Evolutionary conservation across 352 stramenopile species (phyloP).

Genomic region (Albugo candida): DNA sequence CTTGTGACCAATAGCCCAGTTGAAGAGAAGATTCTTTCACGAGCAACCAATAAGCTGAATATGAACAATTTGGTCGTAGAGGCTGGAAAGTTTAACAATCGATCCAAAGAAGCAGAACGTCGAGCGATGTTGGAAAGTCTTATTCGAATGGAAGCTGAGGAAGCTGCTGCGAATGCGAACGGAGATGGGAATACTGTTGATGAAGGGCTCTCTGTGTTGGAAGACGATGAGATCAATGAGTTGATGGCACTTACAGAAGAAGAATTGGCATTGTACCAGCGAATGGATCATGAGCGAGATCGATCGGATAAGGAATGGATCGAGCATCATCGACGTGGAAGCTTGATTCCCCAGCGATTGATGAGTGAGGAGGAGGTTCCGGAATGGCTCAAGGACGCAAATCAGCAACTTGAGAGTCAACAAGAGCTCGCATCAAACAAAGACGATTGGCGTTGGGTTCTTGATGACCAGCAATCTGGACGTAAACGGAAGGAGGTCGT

Average conservation of each 20-base stretch:
- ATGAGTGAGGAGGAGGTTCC: slow-evolving; percentile 21
- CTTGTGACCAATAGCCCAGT: slow-evolving; percentile 73
- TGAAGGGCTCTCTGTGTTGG: slow-evolving; percentile 35
- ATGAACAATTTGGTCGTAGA: slow-evolving; percentile 84
- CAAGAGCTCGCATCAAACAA: slow-evolving; percentile 23
- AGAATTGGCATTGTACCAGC: slow-evolving; percentile 60
- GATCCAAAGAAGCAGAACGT: slow-evolving; percentile 68
- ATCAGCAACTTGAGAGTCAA: slow-evolving; percentile 37
- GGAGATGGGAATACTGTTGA: slow-evolving; percentile 25
- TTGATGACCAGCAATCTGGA: slow-evolving; percentile 21
- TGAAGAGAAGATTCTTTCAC: slow-evolving; percentile 76
- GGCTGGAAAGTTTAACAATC: slow-evolving; percentile 77
- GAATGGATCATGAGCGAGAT: slow-evolving; percentile 37
- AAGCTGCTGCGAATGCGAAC: slow-evolving; percentile 16
- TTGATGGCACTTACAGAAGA: slow-evolving; percentile 81
- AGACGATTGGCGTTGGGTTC: slow-evolving; percentile 36
- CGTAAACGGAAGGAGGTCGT: slow-evolving; percentile 68
- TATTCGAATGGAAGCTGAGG: slow-evolving; percentile 78
- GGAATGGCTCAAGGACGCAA: slow-evolving; percentile 50
- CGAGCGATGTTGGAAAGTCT: slow-evolving; percentile 71
- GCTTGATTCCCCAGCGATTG: background rate
- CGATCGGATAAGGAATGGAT: slow-evolving; percentile 46
- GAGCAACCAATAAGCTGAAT: slow-evolving; percentile 81
- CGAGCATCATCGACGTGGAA: slow-evolving; percentile 34
- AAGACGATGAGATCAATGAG: slow-evolving; percentile 77